Conservation (phyloP, 345 rosid species). For the Stellera chamaejasme region DNA sequence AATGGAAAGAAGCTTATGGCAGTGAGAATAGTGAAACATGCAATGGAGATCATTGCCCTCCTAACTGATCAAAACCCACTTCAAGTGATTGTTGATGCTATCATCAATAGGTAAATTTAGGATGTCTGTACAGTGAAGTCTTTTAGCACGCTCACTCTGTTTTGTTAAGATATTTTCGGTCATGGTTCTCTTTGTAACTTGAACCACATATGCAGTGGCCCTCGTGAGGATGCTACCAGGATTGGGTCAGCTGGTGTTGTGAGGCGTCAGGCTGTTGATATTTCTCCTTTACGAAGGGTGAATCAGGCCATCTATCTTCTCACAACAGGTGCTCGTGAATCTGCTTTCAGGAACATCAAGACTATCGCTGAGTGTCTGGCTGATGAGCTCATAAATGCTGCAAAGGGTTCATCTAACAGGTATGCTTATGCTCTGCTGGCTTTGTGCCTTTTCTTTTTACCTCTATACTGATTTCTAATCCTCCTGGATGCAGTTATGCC, state of each 20-base stretch:
- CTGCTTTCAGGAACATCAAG: constrained; percentile 77
- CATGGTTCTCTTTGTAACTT: too few relatives aligned
- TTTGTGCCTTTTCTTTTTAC: too few relatives aligned
- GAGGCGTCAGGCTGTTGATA: constrained; percentile 84
- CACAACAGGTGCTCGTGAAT: constrained; percentile 78
- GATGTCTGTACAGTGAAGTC: not conserved
- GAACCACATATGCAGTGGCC: constrained; percentile 36
- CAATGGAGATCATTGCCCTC: constrained; percentile 78
- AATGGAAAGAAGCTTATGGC: constrained; percentile 82
- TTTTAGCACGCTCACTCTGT: not conserved
- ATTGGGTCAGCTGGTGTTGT: constrained; percentile 92
- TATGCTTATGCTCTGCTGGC: not conserved
- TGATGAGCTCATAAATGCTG: constrained; percentile 84
- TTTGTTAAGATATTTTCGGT: not conserved
- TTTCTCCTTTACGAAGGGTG: constrained; percentile 71
- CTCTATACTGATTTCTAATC: not conserved
- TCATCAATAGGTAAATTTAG: constrained; percentile 49
- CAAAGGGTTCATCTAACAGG: constrained; percentile 89
- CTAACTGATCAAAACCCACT: constrained; percentile 64
- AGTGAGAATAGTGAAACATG: constrained; percentile 59
- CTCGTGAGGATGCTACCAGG: constrained; percentile 78
- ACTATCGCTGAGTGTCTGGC: constrained; percentile 86
- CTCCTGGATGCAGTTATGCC: constrained; percentile 41
- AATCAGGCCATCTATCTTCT: constrained; percentile 71
- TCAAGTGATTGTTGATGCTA: constrained; percentile 72